A percentile compares a stretch with the other conserved stretches of the same genome.
phyloP scores from a whole-genome alignment of 257 asterid species.

The Solanum bulbocastanum region DNA sequence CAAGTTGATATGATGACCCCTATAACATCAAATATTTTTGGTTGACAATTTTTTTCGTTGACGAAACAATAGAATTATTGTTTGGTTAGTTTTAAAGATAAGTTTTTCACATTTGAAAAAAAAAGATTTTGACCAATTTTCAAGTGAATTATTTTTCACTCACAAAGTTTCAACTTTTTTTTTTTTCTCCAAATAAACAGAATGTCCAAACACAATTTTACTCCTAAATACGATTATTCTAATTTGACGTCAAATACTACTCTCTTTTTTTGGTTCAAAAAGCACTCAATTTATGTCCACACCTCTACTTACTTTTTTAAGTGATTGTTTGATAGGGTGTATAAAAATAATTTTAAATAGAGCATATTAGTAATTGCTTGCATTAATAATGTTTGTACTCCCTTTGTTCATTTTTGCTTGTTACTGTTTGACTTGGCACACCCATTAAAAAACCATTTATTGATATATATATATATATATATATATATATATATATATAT shows the following conservation, averaged over 20 bases:
- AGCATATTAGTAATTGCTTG: not conserved
- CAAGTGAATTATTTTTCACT: not conserved
- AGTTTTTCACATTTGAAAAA: not conserved
- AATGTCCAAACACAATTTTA: not conserved
- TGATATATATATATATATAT: no score
- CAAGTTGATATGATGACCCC: not conserved
- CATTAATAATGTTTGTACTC: not conserved
- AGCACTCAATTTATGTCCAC: not conserved
- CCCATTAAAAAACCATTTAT: no score
- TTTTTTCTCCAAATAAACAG: no score
- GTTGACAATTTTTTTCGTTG: not conserved
- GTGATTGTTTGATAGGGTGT: no score
- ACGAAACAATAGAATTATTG: no score
- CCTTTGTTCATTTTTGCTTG: no score
- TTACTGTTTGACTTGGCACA: not conserved
- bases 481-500: no score
- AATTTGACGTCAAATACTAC: not conserved
- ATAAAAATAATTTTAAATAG: no score
- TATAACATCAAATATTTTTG: no score
- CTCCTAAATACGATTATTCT: not conserved
- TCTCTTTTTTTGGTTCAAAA: no score
- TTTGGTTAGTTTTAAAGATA: not conserved
- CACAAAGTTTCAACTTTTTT: not conserved
- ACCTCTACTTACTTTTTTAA: not conserved
- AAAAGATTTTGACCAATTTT: not conserved